Conservation (phyloP, 345 rosid genomes). For the Rhizophora apiculata region DNA sequence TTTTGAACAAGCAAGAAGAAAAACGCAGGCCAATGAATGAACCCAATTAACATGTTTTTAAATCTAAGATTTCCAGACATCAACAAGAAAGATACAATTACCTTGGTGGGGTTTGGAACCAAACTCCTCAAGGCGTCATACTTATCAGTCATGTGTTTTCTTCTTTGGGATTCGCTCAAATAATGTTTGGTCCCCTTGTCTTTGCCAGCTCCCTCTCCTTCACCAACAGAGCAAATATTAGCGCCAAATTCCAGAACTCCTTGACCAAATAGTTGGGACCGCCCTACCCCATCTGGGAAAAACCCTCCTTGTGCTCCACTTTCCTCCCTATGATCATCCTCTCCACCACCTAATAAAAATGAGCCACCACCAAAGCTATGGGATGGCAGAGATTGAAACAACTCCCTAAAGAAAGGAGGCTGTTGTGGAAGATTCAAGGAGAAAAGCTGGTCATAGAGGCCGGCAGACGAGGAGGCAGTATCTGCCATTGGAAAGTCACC, state of each 20-base stretch:
- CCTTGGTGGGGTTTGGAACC: slow-evolving; percentile 80
- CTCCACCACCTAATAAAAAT: slow-evolving; percentile 38
- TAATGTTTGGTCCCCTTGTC: slow-evolving; percentile 49
- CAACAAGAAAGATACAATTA: slow-evolving; percentile 14
- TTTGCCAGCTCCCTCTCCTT: slow-evolving; percentile 37
- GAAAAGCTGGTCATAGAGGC: slow-evolving; percentile 51
- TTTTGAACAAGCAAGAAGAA: not conserved
- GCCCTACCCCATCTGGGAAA: slow-evolving; percentile 36
- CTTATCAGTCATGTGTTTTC: slow-evolving; percentile 62
- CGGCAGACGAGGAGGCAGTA: slow-evolving; percentile 33
- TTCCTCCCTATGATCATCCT: slow-evolving; percentile 11
- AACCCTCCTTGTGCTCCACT: slow-evolving; percentile 8
- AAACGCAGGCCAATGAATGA: not conserved
- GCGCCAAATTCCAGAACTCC: slow-evolving; percentile 47
- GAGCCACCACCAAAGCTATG: slow-evolving; percentile 30
- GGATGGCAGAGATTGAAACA: slow-evolving; percentile 34
- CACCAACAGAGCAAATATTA: slow-evolving; percentile 41
- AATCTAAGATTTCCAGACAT: not conserved
- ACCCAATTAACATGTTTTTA: not conserved
- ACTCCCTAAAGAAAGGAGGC: slow-evolving; percentile 48
- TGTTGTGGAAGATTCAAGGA: slow-evolving; percentile 60
- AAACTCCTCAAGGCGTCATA: slow-evolving; percentile 48
- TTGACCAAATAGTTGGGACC: slow-evolving; percentile 32
- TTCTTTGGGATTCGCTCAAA: slow-evolving; percentile 62
- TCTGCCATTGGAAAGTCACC: slow-evolving; percentile 30